Base-by-base conservation (phyloP, 148 eudicot genomes). In the Simmondsia chinensis region DNA sequence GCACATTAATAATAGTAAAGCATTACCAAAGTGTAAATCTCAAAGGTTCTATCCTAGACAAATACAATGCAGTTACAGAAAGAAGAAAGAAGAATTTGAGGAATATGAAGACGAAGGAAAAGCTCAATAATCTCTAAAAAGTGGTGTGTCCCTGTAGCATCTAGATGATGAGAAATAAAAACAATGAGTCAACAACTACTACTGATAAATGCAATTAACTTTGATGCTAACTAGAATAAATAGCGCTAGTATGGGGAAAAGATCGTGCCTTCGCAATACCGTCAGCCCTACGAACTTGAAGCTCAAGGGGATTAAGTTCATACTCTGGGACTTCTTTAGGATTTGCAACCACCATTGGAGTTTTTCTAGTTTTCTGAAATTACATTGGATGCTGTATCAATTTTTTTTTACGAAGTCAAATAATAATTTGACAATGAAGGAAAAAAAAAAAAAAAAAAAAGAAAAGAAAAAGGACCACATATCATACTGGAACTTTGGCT, bases 321-420 rank as follows among this genome's bases (percentile, higher is more conserved):
- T 93, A 93, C 63, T 93, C 99, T 11, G 99, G 99, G 34, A 93
- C 96, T 63, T 93, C 87, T 58, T 82, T 77, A 38, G 94, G 94
- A 77, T 82, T 86, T 41, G 96, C 82, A 61, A 93, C 99, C 32
- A 74, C 42, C 99, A 93, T 93, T 2, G 96, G 96, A 23, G 99
- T 93, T 57, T 73, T 93, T 65, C 80, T 72, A 41, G 65, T 68
- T 86, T 86, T 93, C 99, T 93, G 65, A 43, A 32, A 74, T 63
- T 14, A 50, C 1, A 20, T 24, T 10, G 46, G 8, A 60, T 5
- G 15, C 7, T 19, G 19, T 35, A 41, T 57, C 20, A 51, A 43
- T 21, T 48, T 46, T 28, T 16, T 15, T 13, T 1, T 15, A 13
- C 12, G 14, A 12, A 2, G 24, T 25, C 20, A 2, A 20, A 2